Evolutionary conservation across 2,329 filamentous ascomycete species (phyloP).

Genomic region (Fusarium penzigii): DNA sequence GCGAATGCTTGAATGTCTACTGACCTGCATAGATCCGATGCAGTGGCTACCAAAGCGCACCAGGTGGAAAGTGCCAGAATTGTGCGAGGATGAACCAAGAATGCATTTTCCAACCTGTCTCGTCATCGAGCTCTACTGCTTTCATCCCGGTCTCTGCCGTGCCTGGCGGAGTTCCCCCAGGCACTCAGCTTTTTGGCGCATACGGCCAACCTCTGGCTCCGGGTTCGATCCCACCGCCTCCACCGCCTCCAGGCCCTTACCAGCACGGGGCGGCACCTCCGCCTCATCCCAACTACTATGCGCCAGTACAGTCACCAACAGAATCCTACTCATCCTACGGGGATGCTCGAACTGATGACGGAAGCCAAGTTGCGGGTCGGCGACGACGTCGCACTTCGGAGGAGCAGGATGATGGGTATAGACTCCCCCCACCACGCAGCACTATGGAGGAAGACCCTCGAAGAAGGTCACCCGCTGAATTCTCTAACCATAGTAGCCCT

Average conservation of each 20-base stretch:
- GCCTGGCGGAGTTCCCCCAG: conserved; percentile 58
- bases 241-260: conserved; percentile 25
- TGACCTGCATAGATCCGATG: conserved; percentile 53
- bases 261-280: conserved; percentile 33
- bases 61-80: conserved; percentile 61
- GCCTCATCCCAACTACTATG: conserved; percentile 42
- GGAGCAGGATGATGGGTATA: conserved; percentile 43
- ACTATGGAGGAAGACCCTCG: conserved; percentile 50
- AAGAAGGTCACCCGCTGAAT: conserved; percentile 53
- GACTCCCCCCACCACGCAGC: conserved; percentile 46
- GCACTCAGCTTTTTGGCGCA: conserved; percentile 57
- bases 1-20: background rate
- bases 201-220: conserved; percentile 57
- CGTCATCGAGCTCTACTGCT: conserved; percentile 55
- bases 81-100: conserved; percentile 64
- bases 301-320: conserved; percentile 45
- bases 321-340: conserved; percentile 44
- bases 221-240: conserved; percentile 28
- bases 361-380: conserved; percentile 31
- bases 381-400: conserved; percentile 41
- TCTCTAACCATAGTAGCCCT: conserved; percentile 50
- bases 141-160: conserved; percentile 61
- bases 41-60: conserved; percentile 60
- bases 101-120: conserved; percentile 62
- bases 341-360: conserved; percentile 36